Base-by-base conservation (phyloP, 768 basidiomycete genomes). In the Trametes cubensis region DNA sequence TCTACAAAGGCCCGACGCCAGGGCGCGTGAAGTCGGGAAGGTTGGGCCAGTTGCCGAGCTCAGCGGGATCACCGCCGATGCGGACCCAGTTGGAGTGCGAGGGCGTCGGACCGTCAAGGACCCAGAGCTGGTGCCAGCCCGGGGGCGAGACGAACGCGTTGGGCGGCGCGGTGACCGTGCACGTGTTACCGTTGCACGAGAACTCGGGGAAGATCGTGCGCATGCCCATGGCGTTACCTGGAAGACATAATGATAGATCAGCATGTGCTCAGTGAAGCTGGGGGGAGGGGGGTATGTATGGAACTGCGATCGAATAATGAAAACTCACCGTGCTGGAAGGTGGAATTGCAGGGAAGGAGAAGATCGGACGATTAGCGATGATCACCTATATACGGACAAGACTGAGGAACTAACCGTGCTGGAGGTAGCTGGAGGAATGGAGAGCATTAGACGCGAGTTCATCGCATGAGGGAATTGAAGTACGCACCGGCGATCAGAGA, bases 91-190 rank as follows among this genome's bases (percentile, higher is more conserved):
- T 73, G 18, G 89, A 88, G 64, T 85, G 82, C 25, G 88, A 90
- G 3, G 92, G 91, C 4, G 89, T 90, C 28, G 89, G 86, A 1
- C 89, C 89, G 55, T 92, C 90, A 28, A 93, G 77, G 48, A 93
- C 78, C 70, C 88, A 93, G 11, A 93, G 69, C 70, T 89, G 87
- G 58, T 86, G 83, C 86, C 90, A 92, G 5, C 85, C 88, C 0
- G 90, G 91, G 17, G 91, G 90, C 18, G 83, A 84, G 11, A 92
- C 77, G 64, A 76, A 76, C 10, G 82, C 75, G 66, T 90, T 86
- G 0, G 90, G 90, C 11, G 91, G 92, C 0, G 90, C 87, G 6
- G 84, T 83, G 67, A 97, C 87, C 7, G 86, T 88, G 68, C 95
- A 89, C 1, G 83, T 85, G 50, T 82, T 87, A 17, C 88, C 91